Conservation (phyloP, 169 alveolate genomes). For the Eimeria zaria region DNA sequence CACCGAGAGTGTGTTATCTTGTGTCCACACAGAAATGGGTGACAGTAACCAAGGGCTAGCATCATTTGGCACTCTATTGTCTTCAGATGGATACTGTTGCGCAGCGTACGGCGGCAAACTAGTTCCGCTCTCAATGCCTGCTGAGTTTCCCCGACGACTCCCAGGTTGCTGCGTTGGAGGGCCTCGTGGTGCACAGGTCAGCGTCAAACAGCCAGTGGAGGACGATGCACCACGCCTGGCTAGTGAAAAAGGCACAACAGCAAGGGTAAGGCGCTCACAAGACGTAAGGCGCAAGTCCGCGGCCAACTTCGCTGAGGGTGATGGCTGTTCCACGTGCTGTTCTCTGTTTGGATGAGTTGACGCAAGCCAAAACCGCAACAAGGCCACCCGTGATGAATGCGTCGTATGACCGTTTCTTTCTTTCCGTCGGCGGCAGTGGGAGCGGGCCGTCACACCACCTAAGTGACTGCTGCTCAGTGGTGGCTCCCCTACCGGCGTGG, state of each 20-base stretch:
- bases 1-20: constrained; percentile 26
- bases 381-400: not conserved
- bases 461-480: constrained; percentile 3
- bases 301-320: constrained; percentile 71
- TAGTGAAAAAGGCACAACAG: constrained; percentile 16
- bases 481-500: constrained; percentile 16
- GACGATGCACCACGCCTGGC: constrained; percentile 22
- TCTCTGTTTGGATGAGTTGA: constrained; percentile 53
- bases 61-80: not conserved
- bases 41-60: constrained; percentile 38
- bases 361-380: constrained; percentile 69
- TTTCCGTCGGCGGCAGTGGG: constrained; percentile 33
- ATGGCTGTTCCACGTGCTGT: constrained; percentile 45
- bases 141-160: not conserved
- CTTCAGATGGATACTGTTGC: not conserved
- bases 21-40: constrained; percentile 41
- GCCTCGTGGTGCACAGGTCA: constrained; percentile 12
- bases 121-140: not conserved
- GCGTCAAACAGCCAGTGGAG: constrained; percentile 51
- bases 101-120: constrained; percentile 3
- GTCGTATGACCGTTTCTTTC: not conserved
- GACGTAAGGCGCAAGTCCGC: constrained; percentile 81
- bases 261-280: constrained; percentile 71
- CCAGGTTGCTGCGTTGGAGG: constrained; percentile 18
- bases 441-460: not conserved